Conservation (phyloP, 176 grass and related monocot species). For the Poa pratensis region DNA sequence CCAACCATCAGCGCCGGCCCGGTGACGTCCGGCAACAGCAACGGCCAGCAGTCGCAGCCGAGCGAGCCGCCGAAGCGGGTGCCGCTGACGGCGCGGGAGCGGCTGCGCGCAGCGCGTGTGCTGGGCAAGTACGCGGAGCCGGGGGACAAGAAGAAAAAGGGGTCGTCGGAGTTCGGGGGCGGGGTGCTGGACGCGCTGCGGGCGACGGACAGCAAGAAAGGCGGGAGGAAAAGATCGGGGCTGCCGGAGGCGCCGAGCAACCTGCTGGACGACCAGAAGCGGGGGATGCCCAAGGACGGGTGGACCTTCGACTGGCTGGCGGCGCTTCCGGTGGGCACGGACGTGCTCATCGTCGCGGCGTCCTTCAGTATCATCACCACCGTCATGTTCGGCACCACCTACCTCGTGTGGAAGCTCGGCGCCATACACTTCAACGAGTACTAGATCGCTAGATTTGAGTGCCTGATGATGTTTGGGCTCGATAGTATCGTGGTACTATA, state of each 20-base stretch:
- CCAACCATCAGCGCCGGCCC: not conserved
- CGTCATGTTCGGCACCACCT: constrained; percentile 89
- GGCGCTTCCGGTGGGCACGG: constrained; percentile 62
- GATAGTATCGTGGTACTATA: constrained; percentile 17
- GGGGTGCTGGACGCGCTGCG: constrained; percentile 76
- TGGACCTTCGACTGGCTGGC: constrained; percentile 71
- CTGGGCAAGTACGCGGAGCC: constrained; percentile 84
- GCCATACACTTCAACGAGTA: constrained; percentile 98
- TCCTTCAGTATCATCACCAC: constrained; percentile 83
- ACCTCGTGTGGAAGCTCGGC: constrained; percentile 85
- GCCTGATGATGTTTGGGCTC: not conserved
- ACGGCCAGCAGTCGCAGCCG: constrained; percentile 28
- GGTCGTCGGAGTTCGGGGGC: constrained; percentile 66
- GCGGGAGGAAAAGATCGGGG: constrained; percentile 49
- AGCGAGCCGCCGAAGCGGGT: constrained; percentile 48
- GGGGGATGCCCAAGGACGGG: constrained; percentile 67
- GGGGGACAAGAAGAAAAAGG: constrained; percentile 9
- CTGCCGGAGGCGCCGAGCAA: constrained; percentile 80
- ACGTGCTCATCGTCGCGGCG: constrained; percentile 66
- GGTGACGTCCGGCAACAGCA: constrained; percentile 6
- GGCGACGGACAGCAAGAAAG: constrained; percentile 65
- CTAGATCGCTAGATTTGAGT: constrained; percentile 35
- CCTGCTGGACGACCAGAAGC: constrained; percentile 90
- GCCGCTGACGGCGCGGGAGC: constrained; percentile 79
- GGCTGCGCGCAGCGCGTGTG: constrained; percentile 76